Evolutionary conservation across 441 rosid species (phyloP).

Genomic region (Capsella rubella): DNA sequence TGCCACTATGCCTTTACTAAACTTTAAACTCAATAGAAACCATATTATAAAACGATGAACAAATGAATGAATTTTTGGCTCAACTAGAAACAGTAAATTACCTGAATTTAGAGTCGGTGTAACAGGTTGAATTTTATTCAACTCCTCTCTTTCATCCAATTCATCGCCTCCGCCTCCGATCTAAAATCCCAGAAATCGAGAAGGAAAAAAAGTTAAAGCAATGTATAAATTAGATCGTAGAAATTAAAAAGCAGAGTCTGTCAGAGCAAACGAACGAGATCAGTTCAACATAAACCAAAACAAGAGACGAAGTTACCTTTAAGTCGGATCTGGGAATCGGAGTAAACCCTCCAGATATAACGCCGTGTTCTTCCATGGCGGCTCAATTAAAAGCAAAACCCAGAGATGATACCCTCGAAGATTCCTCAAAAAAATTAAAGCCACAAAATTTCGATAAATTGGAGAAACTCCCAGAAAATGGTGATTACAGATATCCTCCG

Average conservation of each 20-base stretch:
- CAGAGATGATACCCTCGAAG: background rate
- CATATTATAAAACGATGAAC: background rate
- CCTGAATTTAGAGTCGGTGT: conserved; percentile 47
- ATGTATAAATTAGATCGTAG: conserved; percentile 10
- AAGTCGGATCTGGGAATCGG: conserved; percentile 49
- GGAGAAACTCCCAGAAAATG: conserved; percentile 5
- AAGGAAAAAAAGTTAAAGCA: conserved; percentile 15
- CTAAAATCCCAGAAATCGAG: conserved; percentile 43
- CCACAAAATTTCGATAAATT: background rate
- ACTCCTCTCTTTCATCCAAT: conserved; percentile 48
- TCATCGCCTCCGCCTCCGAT: conserved; percentile 44
- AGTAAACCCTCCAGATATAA: conserved; percentile 41
- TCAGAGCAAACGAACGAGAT: conserved; percentile 24
- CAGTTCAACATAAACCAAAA: background rate
- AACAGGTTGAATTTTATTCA: conserved; percentile 51
- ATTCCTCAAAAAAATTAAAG: background rate
- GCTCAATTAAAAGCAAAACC: conserved; percentile 28
- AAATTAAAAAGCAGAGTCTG: background rate
- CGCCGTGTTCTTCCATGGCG: conserved; percentile 54
- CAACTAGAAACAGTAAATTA: conserved; percentile 14
- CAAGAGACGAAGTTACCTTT: conserved; percentile 47
- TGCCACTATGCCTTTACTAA: background rate
- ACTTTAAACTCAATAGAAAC: conserved; percentile 10
- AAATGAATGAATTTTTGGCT: conserved; percentile 5
- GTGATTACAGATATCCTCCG: background rate